Base-by-base conservation (phyloP, 2,329 filamentous ascomycete genomes). In the Davidsoniella neocaledoniae region DNA sequence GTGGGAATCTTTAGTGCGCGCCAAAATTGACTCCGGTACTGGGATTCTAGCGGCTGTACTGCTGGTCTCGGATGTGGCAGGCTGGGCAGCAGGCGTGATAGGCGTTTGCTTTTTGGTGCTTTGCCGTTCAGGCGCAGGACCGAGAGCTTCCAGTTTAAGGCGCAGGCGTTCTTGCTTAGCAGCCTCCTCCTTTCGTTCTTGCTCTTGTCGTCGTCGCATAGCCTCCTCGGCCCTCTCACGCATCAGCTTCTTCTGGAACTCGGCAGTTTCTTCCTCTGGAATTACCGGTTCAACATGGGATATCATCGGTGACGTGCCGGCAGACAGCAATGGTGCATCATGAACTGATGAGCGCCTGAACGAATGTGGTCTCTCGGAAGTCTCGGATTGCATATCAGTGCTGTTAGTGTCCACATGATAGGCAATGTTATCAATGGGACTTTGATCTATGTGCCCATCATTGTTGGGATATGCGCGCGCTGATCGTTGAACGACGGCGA, bases 131-230 rank as follows among this genome's bases (percentile, higher is more conserved):
- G 77, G 76, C 2, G 74, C 68, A 14, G 79, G 77, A 0, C 80
- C 82, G 59, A 88, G 66, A 7, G 77, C 76, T 57, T 81, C 81
- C 43, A 88, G 65, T 62, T 85, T 86, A 59, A 81, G 72, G 44
- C 78, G 74, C 54, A 88, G 78, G 21, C 83, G 75, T 59, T 85
- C 81, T 57, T 76, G 73, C 53, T 72, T 75, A 16, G 76, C 83
- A n/a, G 77, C 80, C 58, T 86, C 81, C 58, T 84, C 80, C n/a
- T 70, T 73, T 17, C 74, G 79, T 57, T 82, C 79, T 61, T 86
- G 74, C 52, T 83, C 81, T 53, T 77, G 66, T 44, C 77, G 70
- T 51, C 81, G 72, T 58, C 82, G 79, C 58, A 80, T 78, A 17
- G 81, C 82, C 48, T 77, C 66, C 57, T 87, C 81, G 5, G 79